Evolutionary conservation across 306 rosid genomes (phyloP).

Genomic region (Glycine latifolia): DNA sequence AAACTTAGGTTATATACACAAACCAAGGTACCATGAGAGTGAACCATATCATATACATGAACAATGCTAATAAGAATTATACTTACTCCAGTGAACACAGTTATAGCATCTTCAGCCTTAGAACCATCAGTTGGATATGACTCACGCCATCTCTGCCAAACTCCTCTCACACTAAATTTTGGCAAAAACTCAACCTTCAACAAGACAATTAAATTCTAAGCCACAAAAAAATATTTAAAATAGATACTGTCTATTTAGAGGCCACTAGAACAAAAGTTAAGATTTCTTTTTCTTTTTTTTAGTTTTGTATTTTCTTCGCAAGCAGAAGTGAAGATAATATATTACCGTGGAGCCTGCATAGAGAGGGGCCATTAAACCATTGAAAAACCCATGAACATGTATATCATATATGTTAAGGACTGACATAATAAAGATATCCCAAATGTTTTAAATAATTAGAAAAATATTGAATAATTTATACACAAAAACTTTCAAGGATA

Average conservation of each 20-base stretch:
- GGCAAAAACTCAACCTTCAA: constrained; percentile 96
- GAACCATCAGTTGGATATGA: constrained; percentile 75
- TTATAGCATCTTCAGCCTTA: constrained; percentile 65
- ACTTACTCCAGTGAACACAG: constrained; percentile 95
- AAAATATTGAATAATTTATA: constrained; percentile 33
- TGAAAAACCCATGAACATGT: constrained; percentile 98
- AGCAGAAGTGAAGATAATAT: constrained; percentile 35
- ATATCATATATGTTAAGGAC: constrained; percentile 64
- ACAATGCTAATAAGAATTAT: constrained; percentile 30
- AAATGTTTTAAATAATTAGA: constrained; percentile 30
- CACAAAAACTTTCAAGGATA: constrained; percentile 65
- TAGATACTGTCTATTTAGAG: constrained; percentile 40
- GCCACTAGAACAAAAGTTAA: constrained; percentile 15
- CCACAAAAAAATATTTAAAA: constrained; percentile 27
- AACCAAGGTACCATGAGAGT: constrained; percentile 16
- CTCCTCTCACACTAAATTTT: constrained; percentile 90
- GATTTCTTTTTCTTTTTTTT: constrained; percentile 11
- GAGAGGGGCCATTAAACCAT: constrained; percentile 89
- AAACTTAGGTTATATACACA: constrained; percentile 37
- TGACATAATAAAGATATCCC: constrained; percentile 37
- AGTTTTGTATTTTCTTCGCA: constrained; percentile 24
- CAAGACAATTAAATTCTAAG: constrained; percentile 48
- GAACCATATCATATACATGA: constrained; percentile 9
- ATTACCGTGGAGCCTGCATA: constrained; percentile 88
- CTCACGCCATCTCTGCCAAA: constrained; percentile 97